Evolutionary conservation across 345 rosid species (phyloP), one percentile per base, ranked within the genome.

Genomic region (Dimocarpus longan): DNA sequence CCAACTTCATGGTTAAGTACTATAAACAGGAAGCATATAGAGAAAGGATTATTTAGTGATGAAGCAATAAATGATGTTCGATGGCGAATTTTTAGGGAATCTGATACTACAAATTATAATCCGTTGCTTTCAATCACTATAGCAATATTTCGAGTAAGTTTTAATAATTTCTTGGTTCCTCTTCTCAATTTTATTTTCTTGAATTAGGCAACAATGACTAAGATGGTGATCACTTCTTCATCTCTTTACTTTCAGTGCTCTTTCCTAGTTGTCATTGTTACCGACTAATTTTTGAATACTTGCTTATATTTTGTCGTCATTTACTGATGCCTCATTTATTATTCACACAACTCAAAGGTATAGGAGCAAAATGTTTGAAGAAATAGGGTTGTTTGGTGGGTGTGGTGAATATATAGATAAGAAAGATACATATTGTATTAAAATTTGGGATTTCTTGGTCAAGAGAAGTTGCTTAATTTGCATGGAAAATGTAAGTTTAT

Each of bases 111-210:
- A 15, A 94, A 86, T 81, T 87, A 97, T 88, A 89, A 92, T 48
- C 88, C 91, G 9, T 82, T 94, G 82, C 94, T 93, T 75, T 90
- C 94, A 16, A 88, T 84, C 73, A 94, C 98, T 68, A 87, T 94
- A 76, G 92, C 90, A 77, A 97, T 97, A 82, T 97, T 97, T 82
- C 90, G 93, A 77, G 98, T 97, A 87, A 87, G 86, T 76, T 78
- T 50, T 64, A 24, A 62, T 59, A 0, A 52, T 39, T 52, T 54
- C 9, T 67, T 40, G 73, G 24, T 21, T 76, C 39, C 40, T 56
- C 18, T 67, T 52, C 16, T 50, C 19, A 50, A 37, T 7, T 28
- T 46, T 32, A 48, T 66, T 50, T 66, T 66, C 12, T 5, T 1
- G 15, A 50, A 50, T 19, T 63, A 57, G 37, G 18, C 40, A 28